Percentiles rank a stretch among this genome's conserved stretches.
Conservation (phyloP, 2,329 filamentous ascomycete genomes). For the Xylariaceae sp. region DNA sequence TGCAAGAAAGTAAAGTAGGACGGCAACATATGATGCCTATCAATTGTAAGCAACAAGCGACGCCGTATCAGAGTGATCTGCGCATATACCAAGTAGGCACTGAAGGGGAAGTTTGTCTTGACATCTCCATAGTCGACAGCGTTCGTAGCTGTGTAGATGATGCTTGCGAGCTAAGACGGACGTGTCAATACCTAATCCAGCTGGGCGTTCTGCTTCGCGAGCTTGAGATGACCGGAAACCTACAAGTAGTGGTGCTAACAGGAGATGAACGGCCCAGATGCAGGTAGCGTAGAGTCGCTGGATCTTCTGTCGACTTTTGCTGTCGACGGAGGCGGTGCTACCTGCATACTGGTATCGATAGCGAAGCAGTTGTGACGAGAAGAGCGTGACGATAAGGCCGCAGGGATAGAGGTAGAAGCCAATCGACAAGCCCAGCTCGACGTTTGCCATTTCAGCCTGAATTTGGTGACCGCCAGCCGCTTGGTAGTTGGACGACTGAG, state of each 20-base stretch:
- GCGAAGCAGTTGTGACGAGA: constrained; percentile 34
- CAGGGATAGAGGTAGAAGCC: constrained; percentile 41
- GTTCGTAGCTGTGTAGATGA: constrained; percentile 30
- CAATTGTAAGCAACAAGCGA: constrained; percentile 3
- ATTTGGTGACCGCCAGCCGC: too few relatives aligned
- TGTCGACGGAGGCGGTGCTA: constrained; percentile 23
- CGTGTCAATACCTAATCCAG: constrained; percentile 1
- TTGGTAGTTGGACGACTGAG: too few relatives aligned
- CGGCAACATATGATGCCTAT: constrained; percentile 37
- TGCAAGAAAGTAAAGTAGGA: constrained; percentile 39
- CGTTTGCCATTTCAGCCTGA: constrained; percentile 29
- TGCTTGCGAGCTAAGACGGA: constrained; percentile 28
- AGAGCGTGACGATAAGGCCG: constrained; percentile 34
- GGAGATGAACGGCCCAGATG: constrained; percentile 35
- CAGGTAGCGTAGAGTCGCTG: constrained; percentile 29
- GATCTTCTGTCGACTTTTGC: constrained; percentile 28
- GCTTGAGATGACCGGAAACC: constrained; percentile 1
- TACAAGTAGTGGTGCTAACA: constrained; percentile 30
- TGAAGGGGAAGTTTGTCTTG: constrained; percentile 35
- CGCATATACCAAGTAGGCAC: constrained; percentile 35
- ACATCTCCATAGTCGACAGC: constrained; percentile 29
- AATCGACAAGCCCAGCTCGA: constrained; percentile 34
- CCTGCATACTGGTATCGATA: constrained; percentile 32
- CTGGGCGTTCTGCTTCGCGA: not conserved
- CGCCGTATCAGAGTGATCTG: not conserved